phyloP scores from a whole-genome alignment of 768 basidiomycete genomes.

The Podaxis sp. region DNA sequence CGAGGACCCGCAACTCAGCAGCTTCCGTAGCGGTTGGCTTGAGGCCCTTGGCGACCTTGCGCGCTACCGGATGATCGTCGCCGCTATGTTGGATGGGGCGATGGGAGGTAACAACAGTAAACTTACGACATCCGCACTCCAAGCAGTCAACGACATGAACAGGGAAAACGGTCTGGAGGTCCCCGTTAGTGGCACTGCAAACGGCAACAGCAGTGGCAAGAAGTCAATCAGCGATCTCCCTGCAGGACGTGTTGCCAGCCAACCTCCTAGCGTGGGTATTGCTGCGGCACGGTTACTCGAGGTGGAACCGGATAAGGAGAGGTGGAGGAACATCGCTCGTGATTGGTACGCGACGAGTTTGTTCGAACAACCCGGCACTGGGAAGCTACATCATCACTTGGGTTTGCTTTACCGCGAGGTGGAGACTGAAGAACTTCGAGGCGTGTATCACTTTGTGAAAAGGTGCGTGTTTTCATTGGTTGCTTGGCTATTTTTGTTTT shows the following conservation, averaged over 20 bases:
- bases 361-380: conserved; percentile 88
- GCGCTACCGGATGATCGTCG: conserved; percentile 93
- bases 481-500: conserved; percentile 6
- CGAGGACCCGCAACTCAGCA: conserved; percentile 70
- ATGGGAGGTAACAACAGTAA: conserved; percentile 33
- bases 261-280: conserved; percentile 77
- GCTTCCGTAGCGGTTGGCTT: conserved; percentile 85
- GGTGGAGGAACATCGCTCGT: conserved; percentile 84
- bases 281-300: conserved; percentile 80
- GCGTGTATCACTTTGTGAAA: conserved; percentile 92
- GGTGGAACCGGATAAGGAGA: conserved; percentile 87
- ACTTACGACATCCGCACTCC: conserved; percentile 42
- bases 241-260: conserved; percentile 59
- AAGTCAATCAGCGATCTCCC: conserved; percentile 49
- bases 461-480: conserved; percentile 53
- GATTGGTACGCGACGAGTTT: conserved; percentile 94
- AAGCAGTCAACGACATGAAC: conserved; percentile 51
- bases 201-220: conserved; percentile 7
- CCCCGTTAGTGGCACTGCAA: conserved; percentile 21
- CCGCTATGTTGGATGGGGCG: conserved; percentile 68
- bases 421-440: conserved; percentile 77
- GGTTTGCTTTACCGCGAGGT: conserved; percentile 85
- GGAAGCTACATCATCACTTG: conserved; percentile 92
- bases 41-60: conserved; percentile 97
- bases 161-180: conserved; percentile 20